These are phyloP conservation scores for Nannizziopsis arthrosporioides DNA, from an alignment of 2,329 filamentous ascomycete species.

Conservation along the genomic window DNA sequence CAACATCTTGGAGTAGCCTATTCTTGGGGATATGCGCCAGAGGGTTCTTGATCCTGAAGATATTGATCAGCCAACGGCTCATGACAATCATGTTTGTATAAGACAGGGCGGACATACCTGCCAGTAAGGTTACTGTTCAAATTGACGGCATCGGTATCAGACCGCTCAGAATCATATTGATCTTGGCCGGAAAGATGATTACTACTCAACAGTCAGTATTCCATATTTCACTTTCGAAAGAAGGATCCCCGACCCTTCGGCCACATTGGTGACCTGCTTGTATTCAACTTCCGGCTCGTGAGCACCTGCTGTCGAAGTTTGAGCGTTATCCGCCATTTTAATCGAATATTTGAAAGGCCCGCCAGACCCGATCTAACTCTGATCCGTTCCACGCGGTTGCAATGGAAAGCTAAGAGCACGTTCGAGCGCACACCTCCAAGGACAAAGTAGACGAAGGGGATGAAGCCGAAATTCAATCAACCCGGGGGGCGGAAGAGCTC, in stretches of 20 bases:
- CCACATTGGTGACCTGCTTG: not conserved
- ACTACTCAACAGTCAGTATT: not conserved
- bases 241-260: not conserved
- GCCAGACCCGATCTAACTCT: too few species aligned
- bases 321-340: not conserved
- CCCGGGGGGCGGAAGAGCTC: too few species aligned
- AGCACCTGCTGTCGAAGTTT: not conserved
- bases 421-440: too few species aligned
- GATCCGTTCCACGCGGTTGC: too few species aligned
- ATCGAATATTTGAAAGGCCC: too few species aligned
- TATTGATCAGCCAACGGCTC: not conserved
- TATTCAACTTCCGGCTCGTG: not conserved
- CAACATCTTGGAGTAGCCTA: slow-evolving; percentile 33
- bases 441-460: too few species aligned
- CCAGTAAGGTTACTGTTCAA: slow-evolving; percentile 23
- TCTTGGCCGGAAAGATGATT: not conserved
- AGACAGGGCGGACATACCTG: slow-evolving; percentile 17
- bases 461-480: too few species aligned
- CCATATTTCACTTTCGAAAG: not conserved
- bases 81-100: not conserved
- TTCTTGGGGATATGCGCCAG: slow-evolving; percentile 31
- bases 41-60: slow-evolving; percentile 37
- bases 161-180: slow-evolving; percentile 16
- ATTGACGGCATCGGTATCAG: slow-evolving; percentile 19
- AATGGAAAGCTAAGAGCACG: too few species aligned